Evolutionary conservation across 2,329 filamentous ascomycete species (phyloP).

Genomic region (Cladophialophora carrionii): DNA sequence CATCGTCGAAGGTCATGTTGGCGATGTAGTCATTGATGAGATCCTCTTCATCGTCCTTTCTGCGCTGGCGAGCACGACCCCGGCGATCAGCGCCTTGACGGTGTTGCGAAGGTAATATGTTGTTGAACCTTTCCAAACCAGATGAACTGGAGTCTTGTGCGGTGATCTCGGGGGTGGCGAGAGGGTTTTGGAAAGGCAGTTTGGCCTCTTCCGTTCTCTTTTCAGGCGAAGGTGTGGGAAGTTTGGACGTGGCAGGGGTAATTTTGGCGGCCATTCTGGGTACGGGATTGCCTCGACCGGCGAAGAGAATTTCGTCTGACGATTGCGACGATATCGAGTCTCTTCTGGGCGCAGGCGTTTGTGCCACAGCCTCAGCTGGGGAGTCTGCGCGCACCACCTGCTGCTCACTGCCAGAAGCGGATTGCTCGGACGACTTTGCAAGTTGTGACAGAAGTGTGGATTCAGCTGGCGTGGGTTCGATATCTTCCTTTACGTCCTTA

Average conservation of each 20-base stretch:
- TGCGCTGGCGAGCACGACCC: slow-evolving; percentile 14
- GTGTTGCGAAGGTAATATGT: slow-evolving; percentile 12
- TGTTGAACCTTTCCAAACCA: slow-evolving; percentile 13
- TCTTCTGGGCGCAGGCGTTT: slow-evolving; percentile 11
- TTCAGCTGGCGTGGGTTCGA: not conserved
- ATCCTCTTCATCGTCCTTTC: slow-evolving; percentile 55
- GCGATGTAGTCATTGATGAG: slow-evolving; percentile 69
- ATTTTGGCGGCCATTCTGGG: not conserved
- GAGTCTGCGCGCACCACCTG: not conserved
- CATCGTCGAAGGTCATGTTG: slow-evolving; percentile 43
- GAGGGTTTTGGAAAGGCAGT: not conserved
- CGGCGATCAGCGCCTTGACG: slow-evolving; percentile 13
- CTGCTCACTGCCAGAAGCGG: not conserved
- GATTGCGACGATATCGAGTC: slow-evolving; percentile 31
- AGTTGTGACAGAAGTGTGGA: not conserved
- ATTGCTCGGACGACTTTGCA: not conserved
- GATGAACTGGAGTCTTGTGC: slow-evolving; percentile 20
- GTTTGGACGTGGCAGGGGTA: not conserved
- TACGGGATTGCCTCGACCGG: slow-evolving; percentile 26
- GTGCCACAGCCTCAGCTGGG: not conserved
- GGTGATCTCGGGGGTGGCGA: not conserved
- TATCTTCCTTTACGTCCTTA: not conserved
- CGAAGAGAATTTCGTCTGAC: slow-evolving; percentile 37
- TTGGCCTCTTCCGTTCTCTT: not conserved
- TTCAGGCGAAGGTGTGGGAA: not conserved